Percentiles rank a stretch among this genome's conserved stretches.
These are phyloP conservation scores for Coprinopsis sp. DNA, from an alignment of 768 basidiomycete species.

Conservation along the genomic window DNA sequence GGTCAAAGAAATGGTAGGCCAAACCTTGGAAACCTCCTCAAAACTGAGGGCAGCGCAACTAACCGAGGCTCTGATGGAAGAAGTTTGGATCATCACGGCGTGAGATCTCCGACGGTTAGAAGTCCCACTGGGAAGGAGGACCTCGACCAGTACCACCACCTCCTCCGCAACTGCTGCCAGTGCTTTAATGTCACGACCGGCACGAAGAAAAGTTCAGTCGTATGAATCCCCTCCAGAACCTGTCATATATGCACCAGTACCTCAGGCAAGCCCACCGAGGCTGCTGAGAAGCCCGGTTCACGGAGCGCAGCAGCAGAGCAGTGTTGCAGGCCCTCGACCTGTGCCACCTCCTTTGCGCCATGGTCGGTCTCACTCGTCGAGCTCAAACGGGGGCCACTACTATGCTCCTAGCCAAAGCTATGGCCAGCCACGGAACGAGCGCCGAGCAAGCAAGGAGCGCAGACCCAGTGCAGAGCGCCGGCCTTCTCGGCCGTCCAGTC, in stretches of 20 bases:
- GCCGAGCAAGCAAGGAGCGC: constrained; percentile 20
- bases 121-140: no score
- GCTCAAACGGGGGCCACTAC: constrained; percentile 3
- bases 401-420: constrained; percentile 12
- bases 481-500: constrained; percentile 18
- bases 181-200: not conserved
- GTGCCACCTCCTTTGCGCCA: constrained; percentile 4
- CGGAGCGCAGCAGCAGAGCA: not conserved
- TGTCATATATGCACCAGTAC: not conserved
- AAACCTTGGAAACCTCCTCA: no score
- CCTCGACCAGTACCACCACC: no score
- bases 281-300: constrained; percentile 3
- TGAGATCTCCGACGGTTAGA: no score
- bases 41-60: no score
- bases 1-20: no score
- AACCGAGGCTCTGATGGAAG: no score
- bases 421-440: constrained; percentile 20
- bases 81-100: no score
- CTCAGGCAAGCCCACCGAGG: constrained; percentile 33
- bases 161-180: no score
- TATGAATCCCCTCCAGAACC: not conserved
- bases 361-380: constrained; percentile 8
- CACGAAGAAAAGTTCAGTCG: not conserved
- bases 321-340: not conserved
- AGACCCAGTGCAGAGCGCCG: no score